phyloP scores from a whole-genome alignment of 2,329 filamentous ascomycete species.

The Daldinia eschscholtzii region DNA sequence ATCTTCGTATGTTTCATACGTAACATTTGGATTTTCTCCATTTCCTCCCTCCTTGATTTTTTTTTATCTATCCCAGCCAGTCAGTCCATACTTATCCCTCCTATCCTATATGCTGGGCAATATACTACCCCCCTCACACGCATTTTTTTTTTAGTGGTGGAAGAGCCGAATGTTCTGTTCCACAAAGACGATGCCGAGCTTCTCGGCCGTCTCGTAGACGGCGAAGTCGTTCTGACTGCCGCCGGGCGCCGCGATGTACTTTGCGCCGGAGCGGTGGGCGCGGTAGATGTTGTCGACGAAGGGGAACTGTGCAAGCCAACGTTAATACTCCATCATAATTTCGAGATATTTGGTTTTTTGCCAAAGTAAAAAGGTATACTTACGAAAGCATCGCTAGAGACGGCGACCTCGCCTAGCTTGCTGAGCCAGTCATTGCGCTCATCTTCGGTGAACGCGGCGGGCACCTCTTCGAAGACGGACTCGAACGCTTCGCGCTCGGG shows the following conservation, averaged over 20 bases:
- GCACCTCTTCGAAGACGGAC: slow-evolving; percentile 89
- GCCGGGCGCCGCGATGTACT: slow-evolving; percentile 93
- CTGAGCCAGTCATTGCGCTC: slow-evolving; percentile 89
- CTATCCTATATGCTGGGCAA: not conserved
- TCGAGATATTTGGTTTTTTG: not conserved
- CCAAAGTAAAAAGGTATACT: slow-evolving; percentile 55
- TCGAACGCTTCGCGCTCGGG: slow-evolving; percentile 90
- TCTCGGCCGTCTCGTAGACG: slow-evolving; percentile 90
- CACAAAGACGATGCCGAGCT: slow-evolving; percentile 91
- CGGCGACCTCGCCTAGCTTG: slow-evolving; percentile 84
- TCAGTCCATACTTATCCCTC: slow-evolving; percentile 2
- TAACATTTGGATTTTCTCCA: slow-evolving; percentile 12
- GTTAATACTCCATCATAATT: slow-evolving; percentile 44
- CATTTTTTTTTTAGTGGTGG: slow-evolving; percentile 77
- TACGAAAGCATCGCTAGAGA: slow-evolving; percentile 96
- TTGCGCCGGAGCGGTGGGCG: slow-evolving; percentile 86
- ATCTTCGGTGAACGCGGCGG: slow-evolving; percentile 81
- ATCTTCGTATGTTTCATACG: slow-evolving; percentile 16
- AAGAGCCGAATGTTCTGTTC: slow-evolving; percentile 95
- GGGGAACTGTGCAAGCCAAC: slow-evolving; percentile 76
- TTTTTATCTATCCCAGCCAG: slow-evolving; percentile 35
- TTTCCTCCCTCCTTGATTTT: slow-evolving; percentile 17
- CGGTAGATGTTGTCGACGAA: slow-evolving; percentile 99
- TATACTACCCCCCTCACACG: not conserved
- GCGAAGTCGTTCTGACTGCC: slow-evolving; percentile 88